A percentile compares a stretch with the other conserved stretches of the same genome.
These are phyloP conservation scores for Ogataea glucozyma DNA, from an alignment of 805 yeast species.

Conservation along the genomic window DNA sequence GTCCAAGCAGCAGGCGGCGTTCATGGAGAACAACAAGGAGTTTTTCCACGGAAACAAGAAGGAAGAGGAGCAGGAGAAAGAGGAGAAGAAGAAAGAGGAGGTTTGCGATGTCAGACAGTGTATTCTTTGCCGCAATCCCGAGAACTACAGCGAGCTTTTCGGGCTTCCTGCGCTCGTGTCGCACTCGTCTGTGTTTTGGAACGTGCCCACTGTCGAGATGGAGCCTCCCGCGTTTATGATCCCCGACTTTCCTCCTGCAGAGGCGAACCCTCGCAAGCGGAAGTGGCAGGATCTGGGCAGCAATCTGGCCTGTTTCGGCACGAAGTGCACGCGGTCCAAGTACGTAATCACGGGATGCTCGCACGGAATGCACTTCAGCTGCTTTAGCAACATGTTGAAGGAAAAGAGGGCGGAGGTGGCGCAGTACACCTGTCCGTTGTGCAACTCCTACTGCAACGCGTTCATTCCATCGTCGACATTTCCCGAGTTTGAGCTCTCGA, in stretches of 20 bases:
- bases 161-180: slow-evolving; percentile 58
- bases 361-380: slow-evolving; percentile 52
- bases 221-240: slow-evolving; percentile 30
- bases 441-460: slow-evolving; percentile 45
- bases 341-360: slow-evolving; percentile 47
- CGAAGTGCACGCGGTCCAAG: slow-evolving; percentile 31
- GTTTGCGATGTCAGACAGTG: slow-evolving; percentile 40
- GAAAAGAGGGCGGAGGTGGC: slow-evolving; percentile 19
- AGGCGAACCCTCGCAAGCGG: slow-evolving; percentile 11
- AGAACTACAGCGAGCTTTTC: slow-evolving; percentile 46
- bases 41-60: slow-evolving; percentile 20
- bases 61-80: slow-evolving; percentile 14
- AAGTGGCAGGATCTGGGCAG: slow-evolving; percentile 27
- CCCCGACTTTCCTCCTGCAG: slow-evolving; percentile 17
- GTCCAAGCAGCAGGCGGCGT: slow-evolving; percentile 51
- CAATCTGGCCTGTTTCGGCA: slow-evolving; percentile 31
- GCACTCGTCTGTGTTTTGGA: slow-evolving; percentile 51
- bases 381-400: slow-evolving; percentile 39
- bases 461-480: slow-evolving; percentile 46
- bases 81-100: slow-evolving; percentile 23
- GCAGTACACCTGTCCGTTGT: slow-evolving; percentile 49
- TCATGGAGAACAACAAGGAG: slow-evolving; percentile 41
- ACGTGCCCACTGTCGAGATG: slow-evolving; percentile 39
- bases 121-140: slow-evolving; percentile 60
- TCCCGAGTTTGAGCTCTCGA: slow-evolving; percentile 28